Base-by-base conservation (phyloP, 2,329 filamentous ascomycete species). In the Decorospora gaudefroyi region DNA sequence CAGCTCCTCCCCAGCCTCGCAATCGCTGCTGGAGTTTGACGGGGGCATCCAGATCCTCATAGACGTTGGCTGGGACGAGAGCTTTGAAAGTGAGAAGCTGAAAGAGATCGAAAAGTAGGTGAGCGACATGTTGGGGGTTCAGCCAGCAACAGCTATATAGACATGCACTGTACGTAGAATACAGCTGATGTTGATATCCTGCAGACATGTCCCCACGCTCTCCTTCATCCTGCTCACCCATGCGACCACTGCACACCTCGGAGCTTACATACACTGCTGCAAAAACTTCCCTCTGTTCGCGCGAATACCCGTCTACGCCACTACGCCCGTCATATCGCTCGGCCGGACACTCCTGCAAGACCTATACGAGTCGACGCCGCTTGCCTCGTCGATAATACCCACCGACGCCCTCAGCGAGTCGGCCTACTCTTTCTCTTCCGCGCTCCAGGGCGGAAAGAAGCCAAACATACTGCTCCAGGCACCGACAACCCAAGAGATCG, bases 1-100 rank as follows among this genome's bases (percentile, higher is more conserved):
- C 65, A 91, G 89, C 37, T 83, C 87, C 56, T 93, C 90, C 32
- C 79, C 85, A 46, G 91, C 92, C 29, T 95, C 90, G 53, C 90
- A 96, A 70, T 97, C 93, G n/a, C 82, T 99, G 23, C 78, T 99
- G 33, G 92, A 97, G 76, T 86, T 99, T 42, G 93, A 99, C 75
- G 92, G 92, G 54, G 93, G 92, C 46, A 87, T 99, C 74, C 97
- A 97, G 72, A 84, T 99, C 38, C 80, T 99, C 40, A 83, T 99
- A 25, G 92, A 96, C 67, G 86, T 96, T 30, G 93, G 93, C 48
- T 99, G 93, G 93, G 91, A 97, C 68, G 90, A 95, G 68, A 81
- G 82, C 2, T 97, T 99, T 68, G 87, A 95, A 65, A 82, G 83
- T 21, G 81, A 82, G 51, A 87, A 89, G 76, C 82, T 99, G 38